Percentiles rank a stretch among this genome's conserved stretches.
phyloP scores from a whole-genome alignment of 2,329 filamentous ascomycete genomes.

The Metarhizium guizhouense region DNA sequence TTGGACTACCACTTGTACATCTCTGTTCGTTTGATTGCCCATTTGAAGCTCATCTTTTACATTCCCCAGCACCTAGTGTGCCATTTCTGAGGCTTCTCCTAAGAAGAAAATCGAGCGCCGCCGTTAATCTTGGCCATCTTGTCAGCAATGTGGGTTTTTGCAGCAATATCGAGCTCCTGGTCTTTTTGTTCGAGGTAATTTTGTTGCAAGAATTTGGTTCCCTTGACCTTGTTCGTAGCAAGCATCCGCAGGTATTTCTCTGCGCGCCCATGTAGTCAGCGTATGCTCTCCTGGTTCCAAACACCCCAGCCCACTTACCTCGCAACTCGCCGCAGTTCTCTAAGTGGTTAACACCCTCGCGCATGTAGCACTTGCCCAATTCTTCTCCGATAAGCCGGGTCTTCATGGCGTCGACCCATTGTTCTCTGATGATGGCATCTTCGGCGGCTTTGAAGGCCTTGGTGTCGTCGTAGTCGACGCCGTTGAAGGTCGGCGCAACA shows the following conservation, averaged over 20 bases:
- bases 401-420: slow-evolving; percentile 90
- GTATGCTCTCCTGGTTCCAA: no score
- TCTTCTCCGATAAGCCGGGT: slow-evolving; percentile 72
- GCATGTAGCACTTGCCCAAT: slow-evolving; percentile 76
- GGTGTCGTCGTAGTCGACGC: slow-evolving; percentile 80
- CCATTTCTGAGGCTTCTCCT: slow-evolving; percentile 1
- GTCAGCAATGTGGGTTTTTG: slow-evolving; percentile 30
- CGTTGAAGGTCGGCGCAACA: slow-evolving; percentile 75
- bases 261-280: slow-evolving; percentile 24
- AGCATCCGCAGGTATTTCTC: slow-evolving; percentile 73
- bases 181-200: slow-evolving; percentile 57
- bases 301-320: slow-evolving; percentile 41
- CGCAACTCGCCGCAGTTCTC: slow-evolving; percentile 77
- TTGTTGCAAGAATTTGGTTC: slow-evolving; percentile 71
- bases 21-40: background rate
- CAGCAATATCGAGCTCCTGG: slow-evolving; percentile 26
- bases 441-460: slow-evolving; percentile 73
- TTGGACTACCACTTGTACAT: background rate
- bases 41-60: background rate
- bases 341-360: slow-evolving; percentile 78
- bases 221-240: slow-evolving; percentile 67
- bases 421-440: slow-evolving; percentile 73
- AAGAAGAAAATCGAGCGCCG: slow-evolving; percentile 21
- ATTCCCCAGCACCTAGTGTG: background rate
- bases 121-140: slow-evolving; percentile 30